Evolutionary conservation across 768 basidiomycete species (phyloP).

Genomic region (Termitomyces sp.): DNA sequence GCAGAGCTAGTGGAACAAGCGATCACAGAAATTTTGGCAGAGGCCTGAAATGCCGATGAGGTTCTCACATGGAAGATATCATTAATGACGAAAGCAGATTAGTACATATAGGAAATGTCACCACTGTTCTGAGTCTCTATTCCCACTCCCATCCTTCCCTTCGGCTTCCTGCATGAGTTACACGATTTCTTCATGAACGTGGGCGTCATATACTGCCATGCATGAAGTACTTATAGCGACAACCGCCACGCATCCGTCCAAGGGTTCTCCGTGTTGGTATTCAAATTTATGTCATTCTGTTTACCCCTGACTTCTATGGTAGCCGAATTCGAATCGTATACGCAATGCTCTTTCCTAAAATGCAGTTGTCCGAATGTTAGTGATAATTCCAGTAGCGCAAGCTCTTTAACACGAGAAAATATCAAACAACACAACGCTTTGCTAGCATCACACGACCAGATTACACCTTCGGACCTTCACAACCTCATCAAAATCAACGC

Average conservation of each 20-base stretch:
- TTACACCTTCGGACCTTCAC: not conserved
- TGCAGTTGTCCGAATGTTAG: not conserved
- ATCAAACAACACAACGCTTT: constrained; percentile 9
- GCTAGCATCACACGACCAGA: constrained; percentile 6
- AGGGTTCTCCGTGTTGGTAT: constrained; percentile 3
- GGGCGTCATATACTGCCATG: not conserved
- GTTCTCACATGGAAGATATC: constrained; percentile 9
- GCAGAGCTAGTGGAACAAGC: constrained; percentile 38
- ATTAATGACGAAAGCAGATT: constrained; percentile 8
- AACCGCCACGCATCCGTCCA: not conserved
- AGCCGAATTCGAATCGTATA: not conserved
- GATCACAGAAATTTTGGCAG: constrained; percentile 25
- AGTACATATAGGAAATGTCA: constrained; percentile 6
- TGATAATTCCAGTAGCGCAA: constrained; percentile 1
- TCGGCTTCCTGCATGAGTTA: not conserved
- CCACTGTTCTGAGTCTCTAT: not conserved
- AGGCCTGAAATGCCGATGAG: constrained; percentile 5
- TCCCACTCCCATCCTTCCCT: not conserved
- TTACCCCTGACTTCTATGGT: not conserved
- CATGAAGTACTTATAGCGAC: not conserved
- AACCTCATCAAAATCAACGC: not conserved
- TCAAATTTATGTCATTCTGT: not conserved
- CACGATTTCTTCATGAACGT: not conserved
- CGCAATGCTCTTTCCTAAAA: not conserved
- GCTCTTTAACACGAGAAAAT: constrained; percentile 13